Evolutionary conservation across 2,329 filamentous ascomycete genomes (phyloP), one percentile per base, ranked within the genome.

Genomic region (Metarhizium rileyi): DNA sequence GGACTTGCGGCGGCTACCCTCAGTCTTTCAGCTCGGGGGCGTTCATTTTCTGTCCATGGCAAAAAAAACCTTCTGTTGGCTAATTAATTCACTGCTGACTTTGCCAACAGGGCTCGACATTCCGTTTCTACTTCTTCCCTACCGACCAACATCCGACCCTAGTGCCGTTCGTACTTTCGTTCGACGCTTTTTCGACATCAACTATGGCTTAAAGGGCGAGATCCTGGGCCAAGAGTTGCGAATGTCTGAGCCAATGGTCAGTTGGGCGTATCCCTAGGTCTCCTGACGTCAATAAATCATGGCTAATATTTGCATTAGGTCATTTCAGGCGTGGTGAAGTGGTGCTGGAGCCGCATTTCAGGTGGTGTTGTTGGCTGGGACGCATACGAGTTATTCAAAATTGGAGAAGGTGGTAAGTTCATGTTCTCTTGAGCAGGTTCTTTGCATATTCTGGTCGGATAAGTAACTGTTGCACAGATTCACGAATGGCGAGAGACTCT

Each of bases 321-420:
- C 50, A 79, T 98, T 48, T 90, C 90, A 56, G 93, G 90, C 60
- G 90, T 96, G 40, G 76, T 93, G 56, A 98, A 97, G 73, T 98
- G 93, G 93, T 97, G 91, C 68, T 98, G 93, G 93, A 90, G 88
- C 65, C 82, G 93, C 69, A 74, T 98, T 46, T 81, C 86, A 40
- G 89, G 90, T 52, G 93, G 93, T 61, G 83, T 98, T 14, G 90
- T 98, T 33, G 90, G 89, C 51, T 97, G 93, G 93, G 90, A 96
- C 61, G 89, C 89, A 40, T 98, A 98, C 63, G 90, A 97, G 65
- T 78, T 95, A 22, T 98, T 98, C 75, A 90, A 87, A 61, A 84
- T 94, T 56, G 93, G 93, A 63, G 93, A 98, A 71, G 81, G 86
- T 74, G 90, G 90, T 94, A 78, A 12, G 51, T 48, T 6, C 18